Evolutionary conservation across 1,284 basidiomycete species (phyloP).

Genomic region (Fomitopsis pinicola): DNA sequence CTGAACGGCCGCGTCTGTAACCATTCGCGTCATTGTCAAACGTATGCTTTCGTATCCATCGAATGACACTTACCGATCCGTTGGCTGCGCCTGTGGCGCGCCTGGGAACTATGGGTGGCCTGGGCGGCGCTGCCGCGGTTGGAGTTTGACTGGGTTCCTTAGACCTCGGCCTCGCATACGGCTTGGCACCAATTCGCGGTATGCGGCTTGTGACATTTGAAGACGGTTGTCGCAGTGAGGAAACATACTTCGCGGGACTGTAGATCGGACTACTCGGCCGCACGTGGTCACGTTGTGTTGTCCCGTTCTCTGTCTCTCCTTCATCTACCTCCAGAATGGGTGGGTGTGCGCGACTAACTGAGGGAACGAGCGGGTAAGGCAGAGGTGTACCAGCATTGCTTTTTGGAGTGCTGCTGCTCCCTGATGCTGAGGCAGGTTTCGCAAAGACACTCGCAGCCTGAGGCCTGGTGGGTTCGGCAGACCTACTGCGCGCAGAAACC

Average conservation of each 20-base stretch:
- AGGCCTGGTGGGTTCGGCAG: constrained; percentile 19
- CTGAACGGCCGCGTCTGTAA: constrained; percentile 10
- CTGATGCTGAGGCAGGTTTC: background rate
- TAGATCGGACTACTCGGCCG: constrained; percentile 6
- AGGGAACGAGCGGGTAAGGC: constrained; percentile 19
- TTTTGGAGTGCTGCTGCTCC: background rate
- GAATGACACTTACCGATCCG: background rate
- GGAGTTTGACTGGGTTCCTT: constrained; percentile 4
- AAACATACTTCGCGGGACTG: constrained; percentile 26
- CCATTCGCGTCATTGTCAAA: background rate
- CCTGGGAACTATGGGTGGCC: constrained; percentile 1
- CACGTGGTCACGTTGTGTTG: background rate
- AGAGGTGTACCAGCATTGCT: constrained; percentile 8
- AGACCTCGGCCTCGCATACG: constrained; percentile 41
- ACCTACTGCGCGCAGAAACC: constrained; percentile 27
- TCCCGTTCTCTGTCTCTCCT: constrained; percentile 1
- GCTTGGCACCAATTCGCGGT: constrained; percentile 62
- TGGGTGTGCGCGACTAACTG: constrained; percentile 11
- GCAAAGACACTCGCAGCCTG: background rate
- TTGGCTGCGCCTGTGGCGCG: constrained; percentile 4
- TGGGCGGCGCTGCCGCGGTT: background rate
- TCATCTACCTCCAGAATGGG: constrained; percentile 28
- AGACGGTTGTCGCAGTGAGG: constrained; percentile 48
- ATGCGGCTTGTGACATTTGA: constrained; percentile 55
- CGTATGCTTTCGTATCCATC: background rate